Evolutionary conservation across 306 rosid species (phyloP).

Genomic region (Astragalus membranaceus): DNA sequence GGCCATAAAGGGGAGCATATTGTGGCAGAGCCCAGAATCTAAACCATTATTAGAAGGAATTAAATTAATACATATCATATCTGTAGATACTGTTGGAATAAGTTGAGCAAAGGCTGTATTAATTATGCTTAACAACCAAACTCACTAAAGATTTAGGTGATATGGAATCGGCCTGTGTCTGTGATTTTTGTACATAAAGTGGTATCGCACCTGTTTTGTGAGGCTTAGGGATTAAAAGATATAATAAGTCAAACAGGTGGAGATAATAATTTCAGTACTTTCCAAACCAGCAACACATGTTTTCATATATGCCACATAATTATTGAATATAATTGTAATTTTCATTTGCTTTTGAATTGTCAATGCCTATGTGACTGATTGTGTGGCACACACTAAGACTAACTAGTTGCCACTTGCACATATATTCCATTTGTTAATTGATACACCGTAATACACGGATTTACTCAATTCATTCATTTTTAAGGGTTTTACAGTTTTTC

Average conservation of each 20-base stretch:
- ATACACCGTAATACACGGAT: too few species aligned
- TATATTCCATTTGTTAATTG: too few species aligned
- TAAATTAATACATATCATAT: neutral
- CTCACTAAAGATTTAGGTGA: slow-evolving; percentile 12
- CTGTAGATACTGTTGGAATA: slow-evolving; percentile 30
- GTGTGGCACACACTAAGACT: too few species aligned
- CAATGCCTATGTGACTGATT: too few species aligned
- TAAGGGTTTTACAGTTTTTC: too few species aligned
- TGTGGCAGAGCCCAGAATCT: slow-evolving; percentile 17
- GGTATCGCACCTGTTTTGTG: neutral
- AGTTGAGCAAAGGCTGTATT: slow-evolving; percentile 11
- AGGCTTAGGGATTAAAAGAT: neutral
- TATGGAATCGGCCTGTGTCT: slow-evolving; percentile 5
- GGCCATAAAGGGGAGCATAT: slow-evolving; percentile 33
- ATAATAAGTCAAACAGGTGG: neutral
- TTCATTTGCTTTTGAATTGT: too few species aligned
- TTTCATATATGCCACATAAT: too few species aligned
- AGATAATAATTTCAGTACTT: neutral
- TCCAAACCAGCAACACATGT: neutral
- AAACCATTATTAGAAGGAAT: slow-evolving; percentile 26
- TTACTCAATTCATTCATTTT: too few species aligned
- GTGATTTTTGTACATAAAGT: slow-evolving; percentile 2
- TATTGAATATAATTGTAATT: too few species aligned
- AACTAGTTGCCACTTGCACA: too few species aligned
- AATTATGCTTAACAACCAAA: neutral